A percentile compares a stretch with the other conserved stretches of the same genome.
Evolutionary conservation across 345 rosid species (phyloP).

Genomic region (Kernera saxatilis): DNA sequence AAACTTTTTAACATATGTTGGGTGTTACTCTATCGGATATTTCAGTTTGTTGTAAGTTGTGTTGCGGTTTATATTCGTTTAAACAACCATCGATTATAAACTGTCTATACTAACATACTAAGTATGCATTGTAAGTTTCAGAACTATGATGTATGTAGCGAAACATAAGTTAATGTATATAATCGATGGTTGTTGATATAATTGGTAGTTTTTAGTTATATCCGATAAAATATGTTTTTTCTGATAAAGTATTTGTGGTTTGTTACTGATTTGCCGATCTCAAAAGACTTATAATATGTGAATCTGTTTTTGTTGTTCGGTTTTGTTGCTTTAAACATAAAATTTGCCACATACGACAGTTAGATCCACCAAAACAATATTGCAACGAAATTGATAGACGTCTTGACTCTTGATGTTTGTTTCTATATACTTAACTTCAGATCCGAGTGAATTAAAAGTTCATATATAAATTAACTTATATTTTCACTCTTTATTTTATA

Average conservation of each 20-base stretch:
- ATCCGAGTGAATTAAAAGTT: conserved; percentile 2
- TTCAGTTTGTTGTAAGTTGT: background rate
- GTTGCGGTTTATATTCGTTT: no score
- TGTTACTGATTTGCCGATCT: no score
- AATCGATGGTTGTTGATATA: no score
- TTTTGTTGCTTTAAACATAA: background rate
- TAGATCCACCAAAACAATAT: background rate
- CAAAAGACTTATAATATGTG: no score
- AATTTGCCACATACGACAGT: background rate
- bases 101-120: no score
- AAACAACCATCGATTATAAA: no score
- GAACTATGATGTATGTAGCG: no score
- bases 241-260: no score
- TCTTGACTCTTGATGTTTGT: background rate
- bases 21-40: background rate
- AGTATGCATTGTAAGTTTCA: no score
- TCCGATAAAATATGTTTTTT: no score
- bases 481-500: background rate
- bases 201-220: no score
- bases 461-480: background rate
- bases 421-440: conserved; percentile 21
- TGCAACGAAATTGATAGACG: background rate
- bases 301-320: background rate
- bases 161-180: no score
- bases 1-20: background rate